Evolutionary conservation across 768 basidiomycete species (phyloP).

Genomic region (Candolleomyces efflorescens): DNA sequence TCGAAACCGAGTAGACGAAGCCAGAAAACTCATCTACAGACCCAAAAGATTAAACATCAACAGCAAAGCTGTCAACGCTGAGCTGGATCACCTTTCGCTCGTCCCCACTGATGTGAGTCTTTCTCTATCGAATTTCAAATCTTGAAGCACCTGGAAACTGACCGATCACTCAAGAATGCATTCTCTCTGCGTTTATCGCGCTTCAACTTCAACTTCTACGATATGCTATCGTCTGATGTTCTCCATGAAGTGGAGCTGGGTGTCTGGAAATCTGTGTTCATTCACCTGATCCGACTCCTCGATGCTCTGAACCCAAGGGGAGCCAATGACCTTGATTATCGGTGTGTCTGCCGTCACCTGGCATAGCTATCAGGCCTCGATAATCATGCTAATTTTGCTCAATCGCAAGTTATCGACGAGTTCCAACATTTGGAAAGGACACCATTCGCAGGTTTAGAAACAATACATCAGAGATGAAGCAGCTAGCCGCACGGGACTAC

Average conservation of each 20-base stretch:
- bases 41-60: background rate
- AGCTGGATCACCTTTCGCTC: background rate
- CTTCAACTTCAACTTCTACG: conserved; percentile 19
- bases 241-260: conserved; percentile 38
- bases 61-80: background rate
- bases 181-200: conserved; percentile 19
- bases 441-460: conserved; percentile 27
- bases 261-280: conserved; percentile 32
- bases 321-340: background rate
- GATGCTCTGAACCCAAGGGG: conserved; percentile 13
- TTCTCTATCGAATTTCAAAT: background rate
- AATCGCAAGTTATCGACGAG: conserved; percentile 17
- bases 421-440: conserved; percentile 23
- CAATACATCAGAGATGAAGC: conserved; percentile 27
- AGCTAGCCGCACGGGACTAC: conserved; percentile 30
- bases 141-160: too few species aligned
- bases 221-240: conserved; percentile 25
- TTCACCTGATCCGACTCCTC: conserved; percentile 30
- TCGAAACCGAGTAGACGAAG: background rate
- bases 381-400: background rate
- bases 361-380: too few species aligned
- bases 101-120: background rate
- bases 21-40: background rate
- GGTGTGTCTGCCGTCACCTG: conserved; percentile 18
- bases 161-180: too few species aligned